Conservation (phyloP, 495 filamentous ascomycete species). For the Talaromyces nanjingensis region DNA sequence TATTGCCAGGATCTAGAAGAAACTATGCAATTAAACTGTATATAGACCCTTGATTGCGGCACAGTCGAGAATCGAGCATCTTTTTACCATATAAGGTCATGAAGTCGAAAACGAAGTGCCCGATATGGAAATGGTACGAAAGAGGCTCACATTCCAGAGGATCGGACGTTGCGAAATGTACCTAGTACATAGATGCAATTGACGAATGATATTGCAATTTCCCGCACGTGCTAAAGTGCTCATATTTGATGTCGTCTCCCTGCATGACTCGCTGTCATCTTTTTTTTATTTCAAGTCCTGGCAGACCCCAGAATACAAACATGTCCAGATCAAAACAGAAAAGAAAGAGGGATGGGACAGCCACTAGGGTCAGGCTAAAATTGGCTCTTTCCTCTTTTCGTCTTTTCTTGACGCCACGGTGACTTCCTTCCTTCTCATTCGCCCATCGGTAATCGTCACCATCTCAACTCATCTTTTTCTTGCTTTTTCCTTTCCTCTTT, state of each 20-base stretch:
- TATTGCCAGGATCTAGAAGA: neutral
- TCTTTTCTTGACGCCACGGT: neutral
- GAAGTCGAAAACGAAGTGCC: neutral
- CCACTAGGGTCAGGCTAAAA: neutral
- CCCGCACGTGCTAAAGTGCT: neutral
- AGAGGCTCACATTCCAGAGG: neutral
- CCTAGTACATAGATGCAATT: neutral
- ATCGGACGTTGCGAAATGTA: neutral
- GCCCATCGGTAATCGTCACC: neutral
- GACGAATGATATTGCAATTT: neutral
- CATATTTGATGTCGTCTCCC: neutral
- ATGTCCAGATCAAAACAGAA: neutral
- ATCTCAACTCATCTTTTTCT: neutral
- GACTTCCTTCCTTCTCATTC: slow-evolving; percentile 1
- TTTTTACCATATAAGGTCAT: neutral
- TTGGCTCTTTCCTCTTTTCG: neutral
- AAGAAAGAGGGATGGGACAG: neutral
- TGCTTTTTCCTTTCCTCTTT: neutral
- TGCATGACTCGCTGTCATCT: too few species aligned
- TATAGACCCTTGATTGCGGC: neutral
- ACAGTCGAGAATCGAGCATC: neutral
- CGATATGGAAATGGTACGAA: neutral
- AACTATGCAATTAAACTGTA: neutral
- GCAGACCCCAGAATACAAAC: neutral
- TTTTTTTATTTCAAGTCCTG: neutral